Conservation (phyloP, 768 basidiomycete genomes). For the Phlebiopsis gigantea region DNA sequence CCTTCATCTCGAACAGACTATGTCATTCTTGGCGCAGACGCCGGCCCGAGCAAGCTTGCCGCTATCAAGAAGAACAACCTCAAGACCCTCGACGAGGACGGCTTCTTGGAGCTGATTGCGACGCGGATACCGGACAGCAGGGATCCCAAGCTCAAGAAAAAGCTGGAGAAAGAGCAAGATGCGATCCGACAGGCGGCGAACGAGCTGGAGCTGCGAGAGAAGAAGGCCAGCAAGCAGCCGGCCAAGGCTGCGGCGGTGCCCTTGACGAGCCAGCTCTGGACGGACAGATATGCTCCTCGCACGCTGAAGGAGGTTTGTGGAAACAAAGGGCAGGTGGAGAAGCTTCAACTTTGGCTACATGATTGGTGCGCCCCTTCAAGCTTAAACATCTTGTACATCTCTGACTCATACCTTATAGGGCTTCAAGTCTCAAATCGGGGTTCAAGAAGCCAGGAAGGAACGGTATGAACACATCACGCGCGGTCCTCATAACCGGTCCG, state of each 20-base stretch:
- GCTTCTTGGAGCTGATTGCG: slow-evolving; percentile 77
- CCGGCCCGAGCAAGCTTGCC: slow-evolving; percentile 84
- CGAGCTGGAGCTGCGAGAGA: slow-evolving; percentile 75
- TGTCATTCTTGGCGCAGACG: slow-evolving; percentile 83
- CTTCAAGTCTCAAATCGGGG: slow-evolving; percentile 57
- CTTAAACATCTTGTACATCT: background rate
- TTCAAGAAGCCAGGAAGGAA: slow-evolving; percentile 96
- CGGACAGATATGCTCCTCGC: slow-evolving; percentile 89
- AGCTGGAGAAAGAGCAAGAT: slow-evolving; percentile 73
- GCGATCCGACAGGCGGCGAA: slow-evolving; percentile 68
- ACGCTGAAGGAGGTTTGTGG: slow-evolving; percentile 89
- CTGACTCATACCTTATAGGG: slow-evolving; percentile 41
- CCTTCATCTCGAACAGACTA: slow-evolving; percentile 89
- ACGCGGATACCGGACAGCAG: slow-evolving; percentile 43
- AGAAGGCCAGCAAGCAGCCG: slow-evolving; percentile 37
- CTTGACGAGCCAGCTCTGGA: slow-evolving; percentile 74
- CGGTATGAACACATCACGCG: slow-evolving; percentile 81
- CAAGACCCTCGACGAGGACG: slow-evolving; percentile 78
- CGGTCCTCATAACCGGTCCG: slow-evolving; percentile 85
- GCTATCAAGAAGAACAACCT: slow-evolving; percentile 80
- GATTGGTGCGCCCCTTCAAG: slow-evolving; percentile 59
- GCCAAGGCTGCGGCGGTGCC: slow-evolving; percentile 8
- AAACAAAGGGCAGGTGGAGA: slow-evolving; percentile 90
- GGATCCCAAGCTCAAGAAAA: slow-evolving; percentile 80
- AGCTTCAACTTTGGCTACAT: slow-evolving; percentile 79